Conservation (phyloP, 2,329 filamentous ascomycete genomes). For the Sordariomycetes sp. region DNA sequence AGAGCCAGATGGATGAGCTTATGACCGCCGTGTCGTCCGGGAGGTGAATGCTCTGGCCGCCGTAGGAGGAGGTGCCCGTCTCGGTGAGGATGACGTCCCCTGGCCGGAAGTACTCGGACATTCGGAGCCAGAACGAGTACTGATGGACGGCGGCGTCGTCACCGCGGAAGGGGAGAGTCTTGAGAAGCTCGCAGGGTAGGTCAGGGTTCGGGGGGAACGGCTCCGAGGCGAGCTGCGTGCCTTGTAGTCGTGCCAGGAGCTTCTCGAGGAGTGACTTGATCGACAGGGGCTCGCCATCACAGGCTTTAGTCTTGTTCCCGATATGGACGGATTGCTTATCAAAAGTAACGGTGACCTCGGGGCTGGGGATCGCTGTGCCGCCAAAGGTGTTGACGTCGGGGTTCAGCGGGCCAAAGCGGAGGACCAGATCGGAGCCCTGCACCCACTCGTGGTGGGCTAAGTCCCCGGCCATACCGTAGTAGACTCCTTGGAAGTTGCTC, state of each 20-base stretch:
- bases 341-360: not conserved
- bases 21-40: constrained; percentile 65
- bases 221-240: not conserved
- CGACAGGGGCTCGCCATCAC: no score
- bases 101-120: constrained; percentile 58
- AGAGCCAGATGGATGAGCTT: constrained; percentile 65
- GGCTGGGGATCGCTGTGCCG: not conserved
- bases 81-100: constrained; percentile 74
- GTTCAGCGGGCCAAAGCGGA: constrained; percentile 54
- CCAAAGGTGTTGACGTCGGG: constrained; percentile 34
- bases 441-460: constrained; percentile 48
- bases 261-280: not conserved
- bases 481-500: constrained; percentile 67
- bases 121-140: constrained; percentile 65
- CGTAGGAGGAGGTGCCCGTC: constrained; percentile 80
- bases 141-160: constrained; percentile 22
- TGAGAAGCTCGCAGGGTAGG: constrained; percentile 32
- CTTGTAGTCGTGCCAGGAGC: no score
- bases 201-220: not conserved
- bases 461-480: constrained; percentile 65
- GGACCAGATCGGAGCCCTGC: constrained; percentile 56
- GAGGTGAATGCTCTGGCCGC: constrained; percentile 75
- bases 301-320: no score
- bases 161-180: no score
- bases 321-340: not conserved